Evolutionary conservation across 805 yeast genomes (phyloP).

Genomic region (Candida sonorensis): DNA sequence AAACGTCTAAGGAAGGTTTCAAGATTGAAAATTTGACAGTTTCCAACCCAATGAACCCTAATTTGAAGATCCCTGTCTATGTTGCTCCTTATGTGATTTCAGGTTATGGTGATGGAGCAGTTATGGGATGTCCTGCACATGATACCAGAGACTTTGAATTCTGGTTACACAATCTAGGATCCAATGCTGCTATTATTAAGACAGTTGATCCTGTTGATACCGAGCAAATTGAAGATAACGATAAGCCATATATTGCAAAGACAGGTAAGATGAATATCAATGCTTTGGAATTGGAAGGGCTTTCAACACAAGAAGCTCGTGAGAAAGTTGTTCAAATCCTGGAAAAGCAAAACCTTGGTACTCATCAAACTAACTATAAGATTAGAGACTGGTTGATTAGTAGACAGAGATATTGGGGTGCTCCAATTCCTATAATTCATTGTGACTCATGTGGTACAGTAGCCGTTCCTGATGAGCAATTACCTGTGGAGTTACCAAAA

Average conservation of each 20-base stretch:
- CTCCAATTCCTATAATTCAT: conserved; percentile 93
- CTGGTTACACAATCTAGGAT: conserved; percentile 61
- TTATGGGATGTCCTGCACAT: conserved; percentile 97
- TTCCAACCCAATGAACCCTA: conserved; percentile 51
- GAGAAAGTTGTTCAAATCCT: conserved; percentile 27
- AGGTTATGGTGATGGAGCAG: conserved; percentile 85
- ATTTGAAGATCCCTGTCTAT: conserved; percentile 58
- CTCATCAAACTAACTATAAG: conserved; percentile 44
- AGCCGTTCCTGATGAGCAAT: conserved; percentile 81
- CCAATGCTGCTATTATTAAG: conserved; percentile 27
- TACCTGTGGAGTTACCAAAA: conserved; percentile 78
- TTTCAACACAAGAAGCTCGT: conserved; percentile 45
- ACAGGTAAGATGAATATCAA: conserved; percentile 43
- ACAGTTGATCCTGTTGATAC: conserved; percentile 39
- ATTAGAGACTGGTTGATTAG: conserved; percentile 92
- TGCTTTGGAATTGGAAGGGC: conserved; percentile 45
- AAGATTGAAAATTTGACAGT: conserved; percentile 37
- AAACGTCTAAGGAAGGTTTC: conserved; percentile 52
- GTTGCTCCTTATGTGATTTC: conserved; percentile 88
- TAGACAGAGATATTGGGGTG: conserved; percentile 97
- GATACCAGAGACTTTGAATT: conserved; percentile 79
- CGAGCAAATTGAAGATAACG: conserved; percentile 7
- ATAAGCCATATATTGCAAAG: conserved; percentile 31
- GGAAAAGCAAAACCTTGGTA: conserved; percentile 33
- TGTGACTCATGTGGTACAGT: conserved; percentile 84